phyloP scores from a whole-genome alignment of 106 monocot species.

The Dactylorhiza incarnata region DNA sequence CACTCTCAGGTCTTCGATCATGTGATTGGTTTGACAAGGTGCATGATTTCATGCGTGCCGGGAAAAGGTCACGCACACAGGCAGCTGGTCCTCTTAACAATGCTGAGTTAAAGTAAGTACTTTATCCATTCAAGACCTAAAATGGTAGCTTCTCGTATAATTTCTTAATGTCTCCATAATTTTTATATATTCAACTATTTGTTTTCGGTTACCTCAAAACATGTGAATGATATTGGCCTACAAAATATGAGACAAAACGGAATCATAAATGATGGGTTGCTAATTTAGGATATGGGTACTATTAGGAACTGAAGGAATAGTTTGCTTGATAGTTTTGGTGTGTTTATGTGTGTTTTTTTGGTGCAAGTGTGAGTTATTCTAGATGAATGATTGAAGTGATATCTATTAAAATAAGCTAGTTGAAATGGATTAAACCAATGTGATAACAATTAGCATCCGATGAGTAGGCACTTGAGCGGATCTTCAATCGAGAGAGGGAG shows the following conservation, averaged over 20 bases:
- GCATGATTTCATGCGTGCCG: slow-evolving; percentile 53
- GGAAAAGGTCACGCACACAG: slow-evolving; percentile 41
- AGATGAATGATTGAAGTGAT: too few species aligned
- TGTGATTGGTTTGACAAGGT: slow-evolving; percentile 76
- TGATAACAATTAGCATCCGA: too few species aligned
- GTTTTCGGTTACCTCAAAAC: background rate
- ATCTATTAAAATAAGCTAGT: too few species aligned
- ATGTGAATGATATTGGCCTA: background rate
- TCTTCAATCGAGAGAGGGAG: too few species aligned
- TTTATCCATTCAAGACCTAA: background rate
- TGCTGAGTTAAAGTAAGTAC: slow-evolving; percentile 26
- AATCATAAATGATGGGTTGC: background rate
- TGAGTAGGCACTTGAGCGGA: too few species aligned
- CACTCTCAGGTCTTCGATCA: slow-evolving; percentile 37
- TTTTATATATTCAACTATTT: slow-evolving; percentile 6
- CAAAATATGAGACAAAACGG: background rate
- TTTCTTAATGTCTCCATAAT: background rate
- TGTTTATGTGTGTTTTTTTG: too few species aligned
- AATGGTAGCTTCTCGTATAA: background rate
- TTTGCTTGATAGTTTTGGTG: too few species aligned
- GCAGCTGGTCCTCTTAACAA: slow-evolving; percentile 7
- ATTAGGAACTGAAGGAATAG: too few species aligned
- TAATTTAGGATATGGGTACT: background rate
- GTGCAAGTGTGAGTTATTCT: too few species aligned
- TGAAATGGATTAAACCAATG: too few species aligned